phyloP scores from a whole-genome alignment of 805 yeast species.

The Metschnikowia proteae region DNA sequence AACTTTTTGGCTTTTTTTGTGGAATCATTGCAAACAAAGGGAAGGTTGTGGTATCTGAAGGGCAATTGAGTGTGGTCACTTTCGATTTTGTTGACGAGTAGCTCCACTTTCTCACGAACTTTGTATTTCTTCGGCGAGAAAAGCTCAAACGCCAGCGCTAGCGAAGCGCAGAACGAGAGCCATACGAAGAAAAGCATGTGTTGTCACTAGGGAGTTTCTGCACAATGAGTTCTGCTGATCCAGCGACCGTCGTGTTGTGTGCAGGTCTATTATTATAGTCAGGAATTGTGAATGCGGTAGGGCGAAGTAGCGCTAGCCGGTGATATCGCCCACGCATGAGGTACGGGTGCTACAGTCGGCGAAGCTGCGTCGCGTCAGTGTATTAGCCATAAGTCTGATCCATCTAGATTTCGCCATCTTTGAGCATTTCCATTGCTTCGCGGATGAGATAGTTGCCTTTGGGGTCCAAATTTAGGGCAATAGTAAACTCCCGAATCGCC shows the following conservation, averaged over 20 bases:
- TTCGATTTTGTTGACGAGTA: constrained; percentile 73
- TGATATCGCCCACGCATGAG: neutral
- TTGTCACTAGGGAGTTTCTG: neutral
- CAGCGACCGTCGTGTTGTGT: neutral
- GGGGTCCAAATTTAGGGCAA: constrained; percentile 88
- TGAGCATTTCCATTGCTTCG: constrained; percentile 68
- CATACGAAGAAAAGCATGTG: constrained; percentile 10
- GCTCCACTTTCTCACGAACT: constrained; percentile 59
- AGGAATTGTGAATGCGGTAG: neutral
- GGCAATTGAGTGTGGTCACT: constrained; percentile 77
- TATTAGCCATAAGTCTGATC: neutral
- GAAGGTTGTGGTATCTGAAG: constrained; percentile 69
- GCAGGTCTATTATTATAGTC: neutral
- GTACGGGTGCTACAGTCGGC: neutral
- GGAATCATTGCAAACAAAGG: constrained; percentile 72
- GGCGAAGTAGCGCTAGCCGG: neutral
- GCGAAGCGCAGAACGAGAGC: constrained; percentile 5
- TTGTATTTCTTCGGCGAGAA: constrained; percentile 39
- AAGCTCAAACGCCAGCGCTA: constrained; percentile 11
- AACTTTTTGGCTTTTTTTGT: constrained; percentile 50
- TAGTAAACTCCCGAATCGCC: constrained; percentile 83
- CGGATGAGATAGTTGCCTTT: constrained; percentile 82
- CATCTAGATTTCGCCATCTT: constrained; percentile 11
- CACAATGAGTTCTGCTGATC: neutral
- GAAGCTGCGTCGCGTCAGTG: neutral